Base-by-base conservation (phyloP, 176 grass and related monocot genomes). In the Chrysopogon serrulatus region DNA sequence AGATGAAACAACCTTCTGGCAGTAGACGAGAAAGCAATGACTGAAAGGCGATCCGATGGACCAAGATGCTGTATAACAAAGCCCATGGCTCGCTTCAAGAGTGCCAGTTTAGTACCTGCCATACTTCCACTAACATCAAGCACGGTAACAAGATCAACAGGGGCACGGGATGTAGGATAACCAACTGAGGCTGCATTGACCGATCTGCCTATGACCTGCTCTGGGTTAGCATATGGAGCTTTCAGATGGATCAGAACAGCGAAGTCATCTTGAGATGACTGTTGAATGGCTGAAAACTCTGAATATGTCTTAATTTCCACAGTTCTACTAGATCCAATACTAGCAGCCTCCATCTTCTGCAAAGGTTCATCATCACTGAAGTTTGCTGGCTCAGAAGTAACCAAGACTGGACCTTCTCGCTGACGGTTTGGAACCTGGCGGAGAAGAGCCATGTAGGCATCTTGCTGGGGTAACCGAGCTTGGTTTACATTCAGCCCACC, bases 51-150 rank as follows among this genome's bases (percentile, higher is more conserved):
- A 82, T 98, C 95, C 47, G 86, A 84, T 48, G 95, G 95, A 0
- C 95, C 92, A 65, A 98, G 92, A 65, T 95, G 86, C 79, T 95
- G 92, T 73, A 98, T 98, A 67, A 98, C 92, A 84, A 98, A 98
- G 56, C 92, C 90, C 92, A 98, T 98, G 51, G 95, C 95, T 74
- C 92, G 86, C 70, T 98, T 98, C 43, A 98, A 69, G 54, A 98
- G 87, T 75, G 92, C 95, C 28, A 98, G 73, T 66, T 98, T 98
- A 6, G 95, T 98, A 51, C 95, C 92, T 41, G 92, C 92, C 95
- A 98, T 98, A 78, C 95, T 98, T 21, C 92, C 95, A 39, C 92
- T 98, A 61, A 95, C 89, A 86, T 98, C 95, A 86, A 98, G 92
- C 49, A 98, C 85, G 3, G 95, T 95, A 53, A 98, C 90, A 53